Conservation (phyloP, 208 protist genomes). For the Crithidia brevicula region DNA sequence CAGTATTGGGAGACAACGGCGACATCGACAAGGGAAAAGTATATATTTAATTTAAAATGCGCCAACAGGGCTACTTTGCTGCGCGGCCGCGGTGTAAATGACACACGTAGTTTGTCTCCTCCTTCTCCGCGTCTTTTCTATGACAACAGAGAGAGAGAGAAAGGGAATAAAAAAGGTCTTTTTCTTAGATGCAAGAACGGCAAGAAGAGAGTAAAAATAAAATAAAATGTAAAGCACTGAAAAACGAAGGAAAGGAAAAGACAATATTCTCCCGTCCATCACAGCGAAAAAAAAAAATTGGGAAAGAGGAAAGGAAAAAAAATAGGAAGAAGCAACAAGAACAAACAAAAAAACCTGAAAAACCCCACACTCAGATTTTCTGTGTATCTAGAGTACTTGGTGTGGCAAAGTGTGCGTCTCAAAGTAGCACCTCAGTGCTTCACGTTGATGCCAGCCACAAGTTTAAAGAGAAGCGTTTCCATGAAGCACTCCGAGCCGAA, state of each 20-base stretch:
- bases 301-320: background rate
- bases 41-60: too few species aligned
- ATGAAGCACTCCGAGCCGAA: conserved; percentile 40
- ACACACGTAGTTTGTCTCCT: background rate
- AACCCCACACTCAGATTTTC: too few species aligned
- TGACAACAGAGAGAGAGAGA: background rate
- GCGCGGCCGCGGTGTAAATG: background rate
- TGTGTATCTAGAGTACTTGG: too few species aligned
- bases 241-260: too few species aligned
- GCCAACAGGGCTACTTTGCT: background rate
- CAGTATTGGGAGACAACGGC: too few species aligned
- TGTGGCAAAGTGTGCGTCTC: too few species aligned
- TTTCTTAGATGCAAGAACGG: background rate
- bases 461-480: conserved; percentile 37
- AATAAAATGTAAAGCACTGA: too few species aligned
- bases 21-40: too few species aligned
- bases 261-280: too few species aligned
- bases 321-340: conserved; percentile 7
- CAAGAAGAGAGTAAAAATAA: background rate
- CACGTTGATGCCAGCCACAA: conserved; percentile 12
- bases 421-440: background rate
- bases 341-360: background rate
- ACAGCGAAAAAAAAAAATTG: too few species aligned
- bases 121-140: background rate
- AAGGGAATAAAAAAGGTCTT: background rate